A percentile compares a stretch with the other conserved stretches of the same genome.
Evolutionary conservation across 768 basidiomycete genomes (phyloP).

Genomic region (Collybia sp.): DNA sequence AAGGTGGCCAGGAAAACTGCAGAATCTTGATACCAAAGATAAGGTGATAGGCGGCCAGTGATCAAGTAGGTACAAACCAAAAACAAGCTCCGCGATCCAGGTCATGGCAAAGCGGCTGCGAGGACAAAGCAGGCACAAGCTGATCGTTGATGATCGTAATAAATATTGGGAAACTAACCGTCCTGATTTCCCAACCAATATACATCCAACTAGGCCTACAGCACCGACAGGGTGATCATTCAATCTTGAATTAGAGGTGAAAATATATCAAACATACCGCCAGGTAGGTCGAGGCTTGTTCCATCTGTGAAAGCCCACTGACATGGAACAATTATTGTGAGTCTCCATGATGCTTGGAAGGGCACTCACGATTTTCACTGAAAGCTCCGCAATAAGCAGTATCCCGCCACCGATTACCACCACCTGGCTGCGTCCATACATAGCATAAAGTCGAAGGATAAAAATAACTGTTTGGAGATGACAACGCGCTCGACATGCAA

Average conservation of each 20-base stretch:
- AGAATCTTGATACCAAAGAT: constrained; percentile 16
- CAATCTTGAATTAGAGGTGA: background rate
- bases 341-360: background rate
- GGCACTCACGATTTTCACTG: constrained; percentile 26
- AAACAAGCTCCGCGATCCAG: constrained; percentile 31
- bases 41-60: background rate
- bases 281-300: constrained; percentile 21
- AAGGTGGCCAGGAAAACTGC: constrained; percentile 25
- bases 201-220: constrained; percentile 29
- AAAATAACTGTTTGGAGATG: constrained; percentile 18
- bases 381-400: constrained; percentile 20
- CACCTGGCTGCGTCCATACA: constrained; percentile 17
- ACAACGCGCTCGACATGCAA: constrained; percentile 6
- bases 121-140: background rate
- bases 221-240: background rate
- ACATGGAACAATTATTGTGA: background rate
- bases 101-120: constrained; percentile 27
- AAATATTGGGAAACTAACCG: constrained; percentile 13
- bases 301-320: constrained; percentile 34
- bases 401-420: constrained; percentile 13
- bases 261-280: constrained; percentile 13
- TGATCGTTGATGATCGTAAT: background rate
- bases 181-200: constrained; percentile 24
- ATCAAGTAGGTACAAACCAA: constrained; percentile 17
- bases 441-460: constrained; percentile 23